A percentile compares a stretch with the other conserved stretches of the same genome.
phyloP scores from a whole-genome alignment of 768 basidiomycete genomes.

The Amanita rimosa region DNA sequence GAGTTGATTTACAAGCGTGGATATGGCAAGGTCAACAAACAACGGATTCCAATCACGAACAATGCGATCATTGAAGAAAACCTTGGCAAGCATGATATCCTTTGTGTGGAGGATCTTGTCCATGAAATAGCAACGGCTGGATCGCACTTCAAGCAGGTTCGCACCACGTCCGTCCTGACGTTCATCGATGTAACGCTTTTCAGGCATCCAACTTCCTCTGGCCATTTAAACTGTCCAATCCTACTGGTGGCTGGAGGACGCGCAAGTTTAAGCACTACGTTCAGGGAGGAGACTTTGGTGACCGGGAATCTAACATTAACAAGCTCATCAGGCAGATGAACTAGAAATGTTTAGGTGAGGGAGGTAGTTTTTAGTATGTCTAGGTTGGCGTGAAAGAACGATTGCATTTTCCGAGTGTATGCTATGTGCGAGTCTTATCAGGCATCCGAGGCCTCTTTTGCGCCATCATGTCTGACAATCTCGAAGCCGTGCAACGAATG shows the following conservation, averaged over 20 bases:
- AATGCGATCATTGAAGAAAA: constrained; percentile 86
- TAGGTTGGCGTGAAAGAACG: neutral
- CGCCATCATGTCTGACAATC: constrained; percentile 9
- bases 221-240: constrained; percentile 99
- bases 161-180: constrained; percentile 13
- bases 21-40: constrained; percentile 96
- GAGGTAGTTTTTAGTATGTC: constrained; percentile 4
- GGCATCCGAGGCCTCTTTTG: too few species aligned
- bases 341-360: constrained; percentile 23
- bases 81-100: constrained; percentile 91
- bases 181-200: constrained; percentile 6
- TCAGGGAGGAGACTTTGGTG: constrained; percentile 94
- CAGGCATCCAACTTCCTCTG: constrained; percentile 93
- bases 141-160: constrained; percentile 97
- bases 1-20: constrained; percentile 99
- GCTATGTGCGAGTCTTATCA: neutral
- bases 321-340: constrained; percentile 95
- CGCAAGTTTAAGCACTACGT: constrained; percentile 97
- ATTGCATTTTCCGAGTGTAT: neutral
- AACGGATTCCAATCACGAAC: constrained; percentile 90
- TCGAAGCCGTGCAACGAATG: constrained; percentile 18
- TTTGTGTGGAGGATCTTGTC: constrained; percentile 94
- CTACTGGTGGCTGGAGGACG: constrained; percentile 94
- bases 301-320: constrained; percentile 96
- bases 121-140: constrained; percentile 94